phyloP scores from a whole-genome alignment of 2,329 filamentous ascomycete genomes.

The Setomelanomma holmii region DNA sequence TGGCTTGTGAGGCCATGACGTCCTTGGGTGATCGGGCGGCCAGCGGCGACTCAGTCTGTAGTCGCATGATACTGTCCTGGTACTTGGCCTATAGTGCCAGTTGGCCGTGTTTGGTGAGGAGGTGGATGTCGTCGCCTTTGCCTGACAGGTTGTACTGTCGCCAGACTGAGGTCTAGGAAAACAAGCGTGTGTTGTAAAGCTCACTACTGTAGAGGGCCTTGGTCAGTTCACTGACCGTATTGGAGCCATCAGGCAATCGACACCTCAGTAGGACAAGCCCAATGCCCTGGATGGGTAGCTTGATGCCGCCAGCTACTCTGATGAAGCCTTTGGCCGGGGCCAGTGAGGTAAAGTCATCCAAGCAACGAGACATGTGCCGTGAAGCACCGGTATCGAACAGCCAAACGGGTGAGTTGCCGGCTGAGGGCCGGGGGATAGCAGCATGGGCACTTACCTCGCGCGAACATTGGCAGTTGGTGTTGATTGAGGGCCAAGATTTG shows the following conservation, averaged over 20 bases:
- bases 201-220: slow-evolving; percentile 13
- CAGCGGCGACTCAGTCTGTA: slow-evolving; percentile 1
- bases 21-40: not conserved
- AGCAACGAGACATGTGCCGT: slow-evolving; percentile 9
- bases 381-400: slow-evolving; percentile 16
- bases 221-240: slow-evolving; percentile 4
- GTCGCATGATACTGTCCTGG: not conserved
- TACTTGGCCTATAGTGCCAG: slow-evolving; percentile 1
- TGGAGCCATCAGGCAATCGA: slow-evolving; percentile 7
- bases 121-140: slow-evolving; percentile 3
- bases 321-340: slow-evolving; percentile 3
- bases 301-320: slow-evolving; percentile 6
- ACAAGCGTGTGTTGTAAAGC: slow-evolving; percentile 8
- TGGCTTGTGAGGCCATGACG: not conserved
- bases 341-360: slow-evolving; percentile 10
- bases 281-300: slow-evolving; percentile 9
- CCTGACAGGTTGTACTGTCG: not conserved
- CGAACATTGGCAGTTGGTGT: not conserved
- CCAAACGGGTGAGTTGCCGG: not conserved
- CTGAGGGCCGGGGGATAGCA: slow-evolving; percentile 1
- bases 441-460: slow-evolving; percentile 6
- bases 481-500: not conserved
- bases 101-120: not conserved
- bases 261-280: slow-evolving; percentile 5
- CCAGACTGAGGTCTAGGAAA: slow-evolving; percentile 3